Evolutionary conservation across 805 yeast species (phyloP), one percentile per base, ranked within the genome.

Genomic region (Ogataea sp.): DNA sequence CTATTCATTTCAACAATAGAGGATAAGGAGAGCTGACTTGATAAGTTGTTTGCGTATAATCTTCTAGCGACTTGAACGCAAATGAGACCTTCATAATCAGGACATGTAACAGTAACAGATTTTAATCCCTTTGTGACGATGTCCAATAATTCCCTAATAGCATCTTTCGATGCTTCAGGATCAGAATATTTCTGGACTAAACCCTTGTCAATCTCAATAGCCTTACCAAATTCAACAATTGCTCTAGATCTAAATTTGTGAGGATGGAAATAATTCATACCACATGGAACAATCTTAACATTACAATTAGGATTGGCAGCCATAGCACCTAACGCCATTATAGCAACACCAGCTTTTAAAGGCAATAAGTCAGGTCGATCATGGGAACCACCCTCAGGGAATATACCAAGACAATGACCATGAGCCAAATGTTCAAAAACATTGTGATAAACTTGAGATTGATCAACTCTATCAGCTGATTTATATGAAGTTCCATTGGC

Each of bases 311-410:
- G 87, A 50, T 84, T 74, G 43, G 76, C 70, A 20, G 79, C 83
- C 78, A 89, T 75, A 9, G 97, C 93, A 8, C 97, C 98, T 24
- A 93, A 68, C 0, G 97, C 98, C 97, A 90, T 93, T 41, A 90
- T 83, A 2, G 96, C 96, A 8, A 93, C 97, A 45, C 98, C 98
- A 1, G 97, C 96, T 56, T 93, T 90, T 49, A 90, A 67, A 0
- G 98, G 98, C 37, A 90, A 69, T 49, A 90, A 62, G 46, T 87
- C 94, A 0, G 97, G 80, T 48, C 98, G 71, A 59, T 90, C 98
- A 54, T 90, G 98, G 11, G 96, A 87, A 1, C 98, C 98, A 43
- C 98, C 98, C 66, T 93, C 98, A 8, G 98, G 97, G 65, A 88
- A 93, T 34, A 93, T 85, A 10, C 97, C 97, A 27, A 93, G 63